Conservation (phyloP, 1,284 basidiomycete species). For the Ceratobasidium sp. region DNA sequence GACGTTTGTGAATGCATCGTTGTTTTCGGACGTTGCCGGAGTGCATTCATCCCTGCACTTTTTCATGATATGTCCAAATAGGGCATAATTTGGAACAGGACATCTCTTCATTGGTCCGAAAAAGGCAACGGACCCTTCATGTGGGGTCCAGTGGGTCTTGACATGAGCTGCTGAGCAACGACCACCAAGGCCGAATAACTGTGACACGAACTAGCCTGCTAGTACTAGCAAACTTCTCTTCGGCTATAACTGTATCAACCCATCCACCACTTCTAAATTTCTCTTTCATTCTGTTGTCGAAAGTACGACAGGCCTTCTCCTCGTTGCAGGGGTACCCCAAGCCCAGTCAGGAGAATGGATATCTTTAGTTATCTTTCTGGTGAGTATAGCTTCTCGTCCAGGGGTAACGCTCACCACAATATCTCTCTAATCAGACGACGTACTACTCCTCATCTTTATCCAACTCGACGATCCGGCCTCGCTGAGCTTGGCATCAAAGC, state of each 20-base stretch:
- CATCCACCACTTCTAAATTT: not conserved
- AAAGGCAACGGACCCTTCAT: constrained; percentile 31
- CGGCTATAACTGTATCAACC: too few relatives aligned
- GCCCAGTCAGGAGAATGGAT: constrained; percentile 39
- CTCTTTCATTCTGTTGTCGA: constrained; percentile 20
- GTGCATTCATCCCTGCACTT: not conserved
- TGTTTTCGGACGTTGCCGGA: not conserved
- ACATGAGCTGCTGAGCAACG: constrained; percentile 34
- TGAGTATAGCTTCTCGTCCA: constrained; percentile 8
- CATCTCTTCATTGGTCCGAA: constrained; percentile 29
- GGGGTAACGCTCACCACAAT: not conserved
- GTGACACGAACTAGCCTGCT: not conserved
- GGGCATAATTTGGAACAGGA: not conserved
- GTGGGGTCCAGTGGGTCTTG: constrained; percentile 38
- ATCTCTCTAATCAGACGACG: constrained; percentile 63
- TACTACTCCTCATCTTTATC: constrained; percentile 75
- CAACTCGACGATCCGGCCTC: constrained; percentile 71
- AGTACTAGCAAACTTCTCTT: not conserved
- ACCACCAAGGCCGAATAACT: not conserved
- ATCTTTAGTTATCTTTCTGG: constrained; percentile 35
- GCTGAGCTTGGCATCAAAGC: constrained; percentile 66
- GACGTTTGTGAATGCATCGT: not conserved
- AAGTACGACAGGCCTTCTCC: constrained; percentile 19
- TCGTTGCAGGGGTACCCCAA: constrained; percentile 39
- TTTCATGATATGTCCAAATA: constrained; percentile 1